Percentiles rank a stretch among this genome's conserved stretches.
These are phyloP conservation scores for Cetraspora pellucida DNA, from an alignment of 192 early-diverging fungal genomes.

Conservation along the genomic window DNA sequence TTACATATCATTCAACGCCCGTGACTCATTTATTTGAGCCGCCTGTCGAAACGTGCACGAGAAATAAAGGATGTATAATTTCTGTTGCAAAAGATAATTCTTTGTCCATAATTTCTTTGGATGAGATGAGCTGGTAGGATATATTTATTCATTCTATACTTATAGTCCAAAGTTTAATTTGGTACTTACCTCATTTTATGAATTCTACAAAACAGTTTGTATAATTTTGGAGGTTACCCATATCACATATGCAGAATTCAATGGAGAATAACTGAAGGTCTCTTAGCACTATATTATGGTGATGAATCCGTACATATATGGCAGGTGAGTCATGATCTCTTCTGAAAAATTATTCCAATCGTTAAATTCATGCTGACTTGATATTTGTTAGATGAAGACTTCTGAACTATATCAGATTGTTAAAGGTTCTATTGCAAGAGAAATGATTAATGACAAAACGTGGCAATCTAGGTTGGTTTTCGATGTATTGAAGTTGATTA, in stretches of 20 bases:
- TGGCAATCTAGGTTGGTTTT: conserved; percentile 50
- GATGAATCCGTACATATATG: conserved; percentile 73
- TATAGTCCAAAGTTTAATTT: no score
- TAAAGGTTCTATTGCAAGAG: conserved; percentile 52
- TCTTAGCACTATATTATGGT: conserved; percentile 61
- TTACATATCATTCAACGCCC: conserved; percentile 55
- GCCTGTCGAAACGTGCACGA: conserved; percentile 49
- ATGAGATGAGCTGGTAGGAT: conserved; percentile 67
- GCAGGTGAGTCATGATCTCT: conserved; percentile 63
- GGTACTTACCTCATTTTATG: conserved; percentile 3
- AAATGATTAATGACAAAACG: conserved; percentile 61
- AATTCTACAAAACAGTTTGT: conserved; percentile 42
- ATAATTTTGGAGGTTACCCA: conserved; percentile 65
- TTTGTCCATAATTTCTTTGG: conserved; percentile 70
- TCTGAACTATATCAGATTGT: conserved; percentile 64
- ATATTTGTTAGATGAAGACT: not conserved
- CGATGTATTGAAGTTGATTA: no score
- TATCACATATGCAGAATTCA: conserved; percentile 58
- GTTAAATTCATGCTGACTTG: not conserved
- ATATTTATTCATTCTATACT: not conserved
- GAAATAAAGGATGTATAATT: conserved; percentile 54
- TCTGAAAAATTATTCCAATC: not conserved
- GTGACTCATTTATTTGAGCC: conserved; percentile 56
- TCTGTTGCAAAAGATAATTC: conserved; percentile 73
- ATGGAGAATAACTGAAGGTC: conserved; percentile 70